phyloP scores from a whole-genome alignment of 192 early-diverging fungal genomes.

The Backusella tuberculispora region DNA sequence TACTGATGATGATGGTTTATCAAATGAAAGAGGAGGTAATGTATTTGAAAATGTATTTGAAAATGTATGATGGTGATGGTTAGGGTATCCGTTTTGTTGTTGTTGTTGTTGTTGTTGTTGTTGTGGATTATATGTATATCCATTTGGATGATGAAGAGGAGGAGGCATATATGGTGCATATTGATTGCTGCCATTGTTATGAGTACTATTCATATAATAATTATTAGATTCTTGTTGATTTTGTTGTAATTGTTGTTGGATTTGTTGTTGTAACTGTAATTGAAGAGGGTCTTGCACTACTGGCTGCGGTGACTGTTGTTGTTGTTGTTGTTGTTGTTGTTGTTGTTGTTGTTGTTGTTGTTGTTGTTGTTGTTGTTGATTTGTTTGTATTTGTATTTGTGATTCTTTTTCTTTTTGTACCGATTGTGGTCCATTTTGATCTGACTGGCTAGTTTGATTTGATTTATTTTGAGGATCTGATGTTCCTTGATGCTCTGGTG shows the following conservation, averaged over 20 bases:
- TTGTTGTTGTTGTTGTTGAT: no score
- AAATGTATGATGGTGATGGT: no score
- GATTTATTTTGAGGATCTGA: no score
- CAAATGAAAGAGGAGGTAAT: not conserved
- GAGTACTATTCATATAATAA: no score
- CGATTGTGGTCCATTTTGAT: not conserved
- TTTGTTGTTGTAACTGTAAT: not conserved
- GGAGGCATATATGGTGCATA: no score
- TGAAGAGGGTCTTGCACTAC: not conserved
- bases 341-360: not conserved
- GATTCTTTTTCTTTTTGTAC: not conserved
- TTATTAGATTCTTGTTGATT: not conserved
- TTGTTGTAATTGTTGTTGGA: not conserved
- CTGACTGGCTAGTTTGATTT: no score
- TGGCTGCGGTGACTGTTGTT: not conserved
- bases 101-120: no score
- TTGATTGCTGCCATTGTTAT: no score
- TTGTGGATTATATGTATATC: no score
- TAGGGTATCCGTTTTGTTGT: no score
- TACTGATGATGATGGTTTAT: not conserved
- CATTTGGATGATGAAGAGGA: no score
- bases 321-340: no score
- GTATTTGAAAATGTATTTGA: not conserved
- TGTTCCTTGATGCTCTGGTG: not conserved
- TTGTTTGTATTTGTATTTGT: not conserved